Evolutionary conservation across 768 basidiomycete species (phyloP), one percentile per base, ranked within the genome.

Genomic region (Russula sp.): DNA sequence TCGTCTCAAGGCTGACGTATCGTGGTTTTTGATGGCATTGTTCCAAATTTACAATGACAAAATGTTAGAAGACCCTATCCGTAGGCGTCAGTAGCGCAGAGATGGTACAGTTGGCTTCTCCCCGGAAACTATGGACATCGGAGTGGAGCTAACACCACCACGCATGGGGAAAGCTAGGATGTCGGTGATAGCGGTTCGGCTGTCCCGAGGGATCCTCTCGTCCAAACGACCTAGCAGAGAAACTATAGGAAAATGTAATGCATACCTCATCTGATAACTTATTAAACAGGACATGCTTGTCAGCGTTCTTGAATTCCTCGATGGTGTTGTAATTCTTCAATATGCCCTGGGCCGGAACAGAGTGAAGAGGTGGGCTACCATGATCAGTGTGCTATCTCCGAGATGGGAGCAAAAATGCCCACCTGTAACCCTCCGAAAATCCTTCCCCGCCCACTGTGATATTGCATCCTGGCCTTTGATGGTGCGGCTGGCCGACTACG

Each of bases 241-340:
- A 13, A 1, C 16, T 20, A 45, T 7, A 6, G 22, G 4, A 42
- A 37, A n/a, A 35, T 39, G 34, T 8, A n/a, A 59, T 55, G 69
- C 75, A 65, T 65, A 91, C 91, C 77, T 85, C 79, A 65, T 87
- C 81, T 0, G 87, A 84, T 64, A 88, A 73, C 32, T 79, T 71
- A 60, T 89, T 89, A 75, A 98, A 94, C 18, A 97, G 73, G n/a
- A 83, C 82, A 6, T 87, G 84, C 79, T 99, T 99, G 69, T 93
- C 87, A 0, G 89, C 87, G 6, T 84, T 83, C 69, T 88, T 93
- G 78, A 98, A 98, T 11, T 97, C 94, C 68, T 98, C 94, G 68
- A 98, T 89, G 9, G 96, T 98, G 72, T 98, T 99, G 77, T 84
- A 98, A 74, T 98, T 98, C 80, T 92, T 94, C 70, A 97, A 79